Base-by-base conservation (phyloP, 345 rosid genomes). In the Luvunga scandens region DNA sequence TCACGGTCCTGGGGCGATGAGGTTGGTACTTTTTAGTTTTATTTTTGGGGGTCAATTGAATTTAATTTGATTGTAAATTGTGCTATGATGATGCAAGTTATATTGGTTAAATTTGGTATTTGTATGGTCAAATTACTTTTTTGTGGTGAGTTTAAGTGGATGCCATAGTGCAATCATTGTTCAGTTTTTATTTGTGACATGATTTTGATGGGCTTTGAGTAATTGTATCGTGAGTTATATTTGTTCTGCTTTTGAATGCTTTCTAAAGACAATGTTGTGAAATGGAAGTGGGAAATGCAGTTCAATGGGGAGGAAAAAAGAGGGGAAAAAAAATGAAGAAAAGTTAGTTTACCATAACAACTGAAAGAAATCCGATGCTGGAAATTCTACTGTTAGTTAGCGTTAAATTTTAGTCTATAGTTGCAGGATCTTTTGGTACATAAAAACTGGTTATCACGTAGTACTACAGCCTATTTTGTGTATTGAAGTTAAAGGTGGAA, bases 1-100 rank as follows among this genome's bases (percentile, higher is more conserved):
- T 77, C 92, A 77, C 92, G 90, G 71, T 90, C 98, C n/a, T 94
- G 99, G 99, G 92, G 95, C 39, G 99, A 92, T 79, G 92, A 96
- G 97, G 99, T 96, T 67, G 57, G 92, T 87, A 36, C 39, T 75
- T 28, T 63, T 67, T 71, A 21, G 36, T 36, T 50, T 61, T 53
- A 39, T 56, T 81, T 45, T 27, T 64, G 9, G 45, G 60, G 73
- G 70, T 65, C 74, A 24, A 39, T 71, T 73, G 6, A 36, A 50
- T 76, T 36, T 27, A 5, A 34, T 81, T 79, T 71, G 19, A 9
- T 61, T 72, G 65, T 69, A 48, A 73, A 62, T 82, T 69, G 76
- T 69, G 69, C 42, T 67, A 33, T 12, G 39, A 72, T 34, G 27
- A 7, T 78, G 62, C 12, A 27, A 71, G 56, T 85, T 48, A 81